Percentiles rank a stretch among this genome's conserved stretches.
phyloP scores from a whole-genome alignment of 345 rosid species.

The Limnanthes douglasii region DNA sequence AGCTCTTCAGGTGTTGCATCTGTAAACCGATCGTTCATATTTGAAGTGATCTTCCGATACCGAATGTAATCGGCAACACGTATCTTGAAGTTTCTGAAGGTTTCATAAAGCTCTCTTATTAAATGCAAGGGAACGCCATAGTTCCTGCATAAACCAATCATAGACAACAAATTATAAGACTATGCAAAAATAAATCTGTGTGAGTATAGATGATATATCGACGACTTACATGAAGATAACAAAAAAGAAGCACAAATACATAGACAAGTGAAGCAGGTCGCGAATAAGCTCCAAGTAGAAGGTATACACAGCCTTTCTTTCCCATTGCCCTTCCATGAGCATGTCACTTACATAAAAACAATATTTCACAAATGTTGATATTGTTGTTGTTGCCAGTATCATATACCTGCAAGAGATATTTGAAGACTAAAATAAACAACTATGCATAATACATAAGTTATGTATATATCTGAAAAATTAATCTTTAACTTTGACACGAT shows the following conservation, averaged over 20 bases:
- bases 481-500: not conserved
- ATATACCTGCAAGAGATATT: slow-evolving; percentile 48
- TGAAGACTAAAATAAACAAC: not conserved
- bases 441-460: no score
- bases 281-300: slow-evolving; percentile 90
- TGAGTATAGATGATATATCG: not conserved
- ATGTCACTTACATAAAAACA: slow-evolving; percentile 79
- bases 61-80: slow-evolving; percentile 88
- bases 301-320: slow-evolving; percentile 75
- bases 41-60: slow-evolving; percentile 89
- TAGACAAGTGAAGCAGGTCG: slow-evolving; percentile 89
- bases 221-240: slow-evolving; percentile 83
- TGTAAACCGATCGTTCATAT: slow-evolving; percentile 93
- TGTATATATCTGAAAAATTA: no score
- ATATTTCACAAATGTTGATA: slow-evolving; percentile 73
- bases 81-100: slow-evolving; percentile 81
- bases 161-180: no score
- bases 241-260: slow-evolving; percentile 94
- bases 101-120: slow-evolving; percentile 92
- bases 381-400: slow-evolving; percentile 87
- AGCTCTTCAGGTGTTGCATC: slow-evolving; percentile 93
- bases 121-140: slow-evolving; percentile 92
- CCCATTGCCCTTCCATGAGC: slow-evolving; percentile 99
- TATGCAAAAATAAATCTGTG: no score
- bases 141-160: slow-evolving; percentile 41